phyloP scores from a whole-genome alignment of 495 filamentous ascomycete species.

The Neurospora tetraspora region DNA sequence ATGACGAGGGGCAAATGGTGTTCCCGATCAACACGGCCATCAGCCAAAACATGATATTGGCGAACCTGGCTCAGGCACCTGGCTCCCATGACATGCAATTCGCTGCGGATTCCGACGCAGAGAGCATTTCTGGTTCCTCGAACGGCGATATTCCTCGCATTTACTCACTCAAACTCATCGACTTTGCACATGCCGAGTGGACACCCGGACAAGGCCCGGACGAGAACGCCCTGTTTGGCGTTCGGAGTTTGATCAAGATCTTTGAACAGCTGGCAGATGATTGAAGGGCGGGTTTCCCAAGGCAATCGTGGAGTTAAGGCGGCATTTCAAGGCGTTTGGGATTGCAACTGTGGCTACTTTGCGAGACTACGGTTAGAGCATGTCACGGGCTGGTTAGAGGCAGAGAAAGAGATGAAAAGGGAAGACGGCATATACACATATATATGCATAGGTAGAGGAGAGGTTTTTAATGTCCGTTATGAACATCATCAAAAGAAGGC shows the following conservation, averaged over 20 bases:
- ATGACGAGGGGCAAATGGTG: slow-evolving; percentile 26
- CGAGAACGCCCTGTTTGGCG: slow-evolving; percentile 69
- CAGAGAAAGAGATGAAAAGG: background rate
- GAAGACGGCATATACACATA: background rate
- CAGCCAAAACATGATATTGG: background rate
- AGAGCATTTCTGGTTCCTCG: slow-evolving; percentile 13
- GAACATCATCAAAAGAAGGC: background rate
- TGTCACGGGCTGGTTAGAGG: background rate
- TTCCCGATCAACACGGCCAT: background rate
- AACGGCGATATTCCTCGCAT: slow-evolving; percentile 47
- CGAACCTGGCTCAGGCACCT: background rate
- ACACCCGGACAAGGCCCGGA: slow-evolving; percentile 78
- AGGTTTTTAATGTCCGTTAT: background rate
- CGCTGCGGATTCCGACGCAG: slow-evolving; percentile 34
- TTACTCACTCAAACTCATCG: slow-evolving; percentile 79
- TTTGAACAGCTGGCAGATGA: slow-evolving; percentile 46
- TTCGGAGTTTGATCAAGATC: slow-evolving; percentile 62
- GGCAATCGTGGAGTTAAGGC: background rate
- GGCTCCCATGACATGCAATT: background rate
- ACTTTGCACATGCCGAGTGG: slow-evolving; percentile 92
- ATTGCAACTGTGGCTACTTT: background rate
- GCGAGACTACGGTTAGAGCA: background rate
- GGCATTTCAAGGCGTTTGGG: background rate
- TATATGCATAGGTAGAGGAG: background rate
- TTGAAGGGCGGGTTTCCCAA: background rate